phyloP scores from a whole-genome alignment of 805 yeast genomes.

The Candida ortonii region DNA sequence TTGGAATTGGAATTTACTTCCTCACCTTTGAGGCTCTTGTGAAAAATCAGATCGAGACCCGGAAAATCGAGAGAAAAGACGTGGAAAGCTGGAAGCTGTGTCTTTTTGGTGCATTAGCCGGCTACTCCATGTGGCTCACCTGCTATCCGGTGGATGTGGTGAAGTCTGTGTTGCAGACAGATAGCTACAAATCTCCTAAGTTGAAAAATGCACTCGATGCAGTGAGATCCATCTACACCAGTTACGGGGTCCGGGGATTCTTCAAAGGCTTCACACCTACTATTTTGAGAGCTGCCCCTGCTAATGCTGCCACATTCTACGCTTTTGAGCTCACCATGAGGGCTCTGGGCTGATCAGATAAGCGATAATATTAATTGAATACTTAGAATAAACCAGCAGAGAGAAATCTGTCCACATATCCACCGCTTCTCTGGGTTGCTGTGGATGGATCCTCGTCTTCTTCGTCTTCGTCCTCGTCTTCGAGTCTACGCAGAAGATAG shows the following conservation, averaged over 20 bases:
- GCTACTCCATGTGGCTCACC: slow-evolving; percentile 83
- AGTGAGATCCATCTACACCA: slow-evolving; percentile 46
- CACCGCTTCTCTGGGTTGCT: slow-evolving; percentile 18
- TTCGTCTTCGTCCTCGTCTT: slow-evolving; percentile 42
- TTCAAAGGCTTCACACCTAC: slow-evolving; percentile 93
- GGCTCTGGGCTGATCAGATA: slow-evolving; percentile 34
- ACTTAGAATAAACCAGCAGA: slow-evolving; percentile 22
- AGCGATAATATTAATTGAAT: slow-evolving; percentile 3
- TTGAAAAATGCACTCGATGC: slow-evolving; percentile 63
- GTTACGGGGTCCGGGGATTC: slow-evolving; percentile 73
- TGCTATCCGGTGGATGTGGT: slow-evolving; percentile 88
- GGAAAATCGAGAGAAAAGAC: slow-evolving; percentile 55
- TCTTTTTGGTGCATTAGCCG: slow-evolving; percentile 84
- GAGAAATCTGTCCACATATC: slow-evolving; percentile 24
- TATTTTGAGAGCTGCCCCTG: slow-evolving; percentile 94
- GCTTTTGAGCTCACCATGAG: slow-evolving; percentile 91
- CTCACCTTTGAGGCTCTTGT: slow-evolving; percentile 87
- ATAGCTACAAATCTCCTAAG: slow-evolving; percentile 54
- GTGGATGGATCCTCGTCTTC: slow-evolving; percentile 14
- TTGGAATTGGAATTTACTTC: slow-evolving; percentile 88
- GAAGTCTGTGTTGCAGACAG: slow-evolving; percentile 85
- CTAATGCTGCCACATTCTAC: slow-evolving; percentile 94
- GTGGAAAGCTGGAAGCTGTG: slow-evolving; percentile 89
- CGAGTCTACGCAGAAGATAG: slow-evolving; percentile 79
- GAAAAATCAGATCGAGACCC: slow-evolving; percentile 53